Evolutionary conservation across 179 eudicot genomes (phyloP).

Genomic region (Patellifolia procumbens): DNA sequence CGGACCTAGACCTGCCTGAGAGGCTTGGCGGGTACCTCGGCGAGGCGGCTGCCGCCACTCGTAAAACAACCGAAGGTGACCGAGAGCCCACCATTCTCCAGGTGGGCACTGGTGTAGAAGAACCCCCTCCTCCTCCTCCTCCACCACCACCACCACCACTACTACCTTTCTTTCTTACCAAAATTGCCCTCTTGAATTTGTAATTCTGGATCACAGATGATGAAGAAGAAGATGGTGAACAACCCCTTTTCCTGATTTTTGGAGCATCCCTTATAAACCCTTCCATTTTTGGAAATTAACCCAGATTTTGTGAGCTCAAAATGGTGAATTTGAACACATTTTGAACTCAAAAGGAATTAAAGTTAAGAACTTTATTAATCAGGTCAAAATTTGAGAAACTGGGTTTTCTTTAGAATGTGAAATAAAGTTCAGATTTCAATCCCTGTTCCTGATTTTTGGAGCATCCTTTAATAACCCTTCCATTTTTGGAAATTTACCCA

Average conservation of each 20-base stretch:
- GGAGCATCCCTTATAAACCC: constrained; percentile 29
- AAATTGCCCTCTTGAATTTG: constrained; percentile 70
- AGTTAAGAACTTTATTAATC: not conserved
- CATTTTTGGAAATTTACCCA: no score
- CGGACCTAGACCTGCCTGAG: constrained; percentile 35
- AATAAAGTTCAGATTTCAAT: not conserved
- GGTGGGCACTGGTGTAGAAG: constrained; percentile 72
- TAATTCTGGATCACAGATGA: constrained; percentile 70
- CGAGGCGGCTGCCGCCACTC: constrained; percentile 44
- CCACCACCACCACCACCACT: constrained; percentile 48
- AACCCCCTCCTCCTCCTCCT: constrained; percentile 51
- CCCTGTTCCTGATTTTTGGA: no score
- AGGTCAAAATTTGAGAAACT: not conserved
- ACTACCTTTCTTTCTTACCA: constrained; percentile 55
- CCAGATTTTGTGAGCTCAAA: not conserved
- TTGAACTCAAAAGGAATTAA: not conserved
- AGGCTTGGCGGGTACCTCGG: constrained; percentile 50
- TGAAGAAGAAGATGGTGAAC: constrained; percentile 85
- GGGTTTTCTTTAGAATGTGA: constrained; percentile 18
- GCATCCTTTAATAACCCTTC: no score
- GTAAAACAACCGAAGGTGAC: constrained; percentile 37
- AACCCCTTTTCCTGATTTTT: constrained; percentile 85
- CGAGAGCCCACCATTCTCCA: constrained; percentile 64
- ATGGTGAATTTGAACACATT: constrained; percentile 1
- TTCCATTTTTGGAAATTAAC: constrained; percentile 22